Base-by-base conservation (phyloP, 306 rosid species). In the Prunus campanulata region DNA sequence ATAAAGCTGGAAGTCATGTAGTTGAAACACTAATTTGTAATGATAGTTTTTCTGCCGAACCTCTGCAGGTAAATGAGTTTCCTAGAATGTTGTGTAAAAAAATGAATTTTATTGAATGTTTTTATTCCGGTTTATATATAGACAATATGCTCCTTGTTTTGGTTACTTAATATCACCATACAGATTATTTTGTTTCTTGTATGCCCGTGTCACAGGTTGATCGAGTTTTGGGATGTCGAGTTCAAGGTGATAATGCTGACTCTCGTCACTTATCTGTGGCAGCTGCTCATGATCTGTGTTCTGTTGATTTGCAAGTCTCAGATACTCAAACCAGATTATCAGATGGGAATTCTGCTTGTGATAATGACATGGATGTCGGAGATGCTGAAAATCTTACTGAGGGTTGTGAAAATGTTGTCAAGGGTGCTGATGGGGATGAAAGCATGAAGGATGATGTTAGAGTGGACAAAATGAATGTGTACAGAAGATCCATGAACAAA, bases 141-240 rank as follows among this genome's bases (percentile, higher is more conserved):
- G 54, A 75, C 51, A 59, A 82, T 79, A 62, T 68, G 76, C 42
- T 74, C 50, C 65, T 11, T 65, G 61, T 48, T 78, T 74, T 54
- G 30, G 9, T 65, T 16, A 48, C 30, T 74, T 29, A 29, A 68
- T 57, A 72, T 77, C 56, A 54, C 71, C 65, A 30, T 70, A 78
- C 80, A 80, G 69, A 71, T 73, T 83, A 29, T 52, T 70, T 47
- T 20, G 55, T 74, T 70, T 39, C 81, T 72, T 76, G 22, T 67
- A 8, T 79, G 49, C 78, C 72, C 67, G 27, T 56, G 79, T 86
- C 30, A 73, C 88, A 96, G 99, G 97, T 96, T 74, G 99, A 92
- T 84, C 94, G 96, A 69, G 91, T 96, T 81, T 81, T 96, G 76
- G 99, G 99, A 61, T 96, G 99, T 83, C 97, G 96, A 79, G 80